Percentiles rank a stretch among this genome's conserved stretches.
phyloP scores from a whole-genome alignment of 2,329 filamentous ascomycete species.

The Periconia sp. region DNA sequence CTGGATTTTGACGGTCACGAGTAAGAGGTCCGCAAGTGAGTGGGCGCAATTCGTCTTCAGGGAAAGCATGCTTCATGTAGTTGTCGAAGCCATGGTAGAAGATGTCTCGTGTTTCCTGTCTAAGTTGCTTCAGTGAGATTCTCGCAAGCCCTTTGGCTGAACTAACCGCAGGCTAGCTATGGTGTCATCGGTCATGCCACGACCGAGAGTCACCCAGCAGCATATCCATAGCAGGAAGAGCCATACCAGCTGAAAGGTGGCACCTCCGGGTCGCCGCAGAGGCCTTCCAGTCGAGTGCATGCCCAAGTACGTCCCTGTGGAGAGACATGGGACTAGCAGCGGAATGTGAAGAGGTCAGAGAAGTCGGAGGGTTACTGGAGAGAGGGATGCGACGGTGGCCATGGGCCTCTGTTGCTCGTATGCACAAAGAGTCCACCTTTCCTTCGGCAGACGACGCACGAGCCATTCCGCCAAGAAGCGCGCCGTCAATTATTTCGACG shows the following conservation, averaged over 20 bases:
- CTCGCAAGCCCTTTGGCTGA: not conserved
- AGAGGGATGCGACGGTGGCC: slow-evolving; percentile 12
- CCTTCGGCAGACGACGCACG: slow-evolving; percentile 1
- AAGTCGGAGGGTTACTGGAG: slow-evolving; percentile 5
- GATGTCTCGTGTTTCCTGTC: slow-evolving; percentile 66
- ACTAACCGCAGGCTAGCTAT: slow-evolving; percentile 47
- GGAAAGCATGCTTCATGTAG: slow-evolving; percentile 93
- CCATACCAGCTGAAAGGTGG: slow-evolving; percentile 36
- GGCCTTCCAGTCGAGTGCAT: slow-evolving; percentile 45
- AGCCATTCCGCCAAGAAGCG: slow-evolving; percentile 1
- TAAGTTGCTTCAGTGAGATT: slow-evolving; percentile 23
- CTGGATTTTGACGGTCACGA: slow-evolving; percentile 79
- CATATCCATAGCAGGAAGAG: slow-evolving; percentile 35
- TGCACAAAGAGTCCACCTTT: slow-evolving; percentile 5
- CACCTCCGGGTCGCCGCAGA: slow-evolving; percentile 31
- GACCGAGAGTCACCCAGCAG: slow-evolving; percentile 39
- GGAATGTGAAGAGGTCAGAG: slow-evolving; percentile 2
- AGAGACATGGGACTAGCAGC: slow-evolving; percentile 40
- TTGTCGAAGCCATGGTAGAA: slow-evolving; percentile 98
- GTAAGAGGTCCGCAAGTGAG: slow-evolving; percentile 84
- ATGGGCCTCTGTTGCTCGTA: too few species aligned
- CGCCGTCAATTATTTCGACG: slow-evolving; percentile 29
- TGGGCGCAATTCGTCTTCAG: slow-evolving; percentile 92
- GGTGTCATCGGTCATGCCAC: slow-evolving; percentile 54
- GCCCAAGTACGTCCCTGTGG: slow-evolving; percentile 33